Evolutionary conservation across 257 asterid genomes (phyloP).

Genomic region (Thymus quinquecostatus): DNA sequence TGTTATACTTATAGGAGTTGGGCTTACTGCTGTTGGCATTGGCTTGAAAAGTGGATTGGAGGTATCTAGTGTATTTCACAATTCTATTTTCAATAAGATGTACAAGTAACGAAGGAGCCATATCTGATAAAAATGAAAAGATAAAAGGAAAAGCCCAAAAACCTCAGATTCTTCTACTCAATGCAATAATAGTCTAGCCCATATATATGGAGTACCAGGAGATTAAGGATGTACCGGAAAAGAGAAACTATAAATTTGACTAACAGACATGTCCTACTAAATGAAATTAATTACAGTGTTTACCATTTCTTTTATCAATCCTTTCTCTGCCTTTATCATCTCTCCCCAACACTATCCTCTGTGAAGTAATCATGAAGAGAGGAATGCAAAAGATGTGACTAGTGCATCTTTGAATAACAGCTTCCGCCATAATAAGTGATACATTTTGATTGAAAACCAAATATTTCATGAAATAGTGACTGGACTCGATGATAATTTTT

Average conservation of each 20-base stretch:
- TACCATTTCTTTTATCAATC: neutral
- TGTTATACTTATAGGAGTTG: constrained; percentile 84
- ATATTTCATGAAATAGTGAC: neutral
- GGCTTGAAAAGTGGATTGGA: constrained; percentile 88
- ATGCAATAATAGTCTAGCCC: neutral
- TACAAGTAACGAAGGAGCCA: neutral
- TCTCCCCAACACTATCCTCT: neutral
- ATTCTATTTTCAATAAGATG: constrained; percentile 1
- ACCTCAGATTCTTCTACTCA: neutral
- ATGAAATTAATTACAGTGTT: neutral
- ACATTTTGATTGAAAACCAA: neutral
- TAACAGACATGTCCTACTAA: neutral
- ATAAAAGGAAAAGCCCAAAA: too few relatives aligned
- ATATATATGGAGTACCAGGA: neutral
- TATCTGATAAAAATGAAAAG: neutral
- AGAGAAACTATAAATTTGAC: neutral
- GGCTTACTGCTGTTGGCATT: constrained; percentile 65
- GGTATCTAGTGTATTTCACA: constrained; percentile 43
- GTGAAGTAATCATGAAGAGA: neutral
- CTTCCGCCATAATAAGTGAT: neutral
- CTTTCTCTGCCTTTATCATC: neutral
- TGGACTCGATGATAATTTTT: neutral
- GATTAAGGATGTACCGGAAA: neutral
- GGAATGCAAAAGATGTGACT: neutral
- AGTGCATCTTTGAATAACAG: neutral